Evolutionary conservation across 768 basidiomycete species (phyloP), one percentile per base, ranked within the genome.

Genomic region (Kondoa malvinella): DNA sequence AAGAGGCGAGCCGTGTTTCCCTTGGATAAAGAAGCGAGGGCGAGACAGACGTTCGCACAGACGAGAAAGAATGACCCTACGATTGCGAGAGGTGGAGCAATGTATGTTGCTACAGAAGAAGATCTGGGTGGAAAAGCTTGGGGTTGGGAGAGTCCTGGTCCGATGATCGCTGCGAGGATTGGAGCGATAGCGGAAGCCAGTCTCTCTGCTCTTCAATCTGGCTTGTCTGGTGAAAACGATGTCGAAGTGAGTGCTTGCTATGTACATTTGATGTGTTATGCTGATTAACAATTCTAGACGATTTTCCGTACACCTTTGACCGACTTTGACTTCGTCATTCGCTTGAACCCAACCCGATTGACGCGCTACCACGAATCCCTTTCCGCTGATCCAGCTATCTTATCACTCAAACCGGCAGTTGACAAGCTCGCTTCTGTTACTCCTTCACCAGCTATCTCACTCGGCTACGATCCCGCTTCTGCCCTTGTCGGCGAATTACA

Each of bases 321-420:
- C 1, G 87, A 92, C 73, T 99, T 95, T 74, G 87, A 95, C 72
- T 82, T 96, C 72, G 71, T 95, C 4, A 79, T 97, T 34, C 82
- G 87, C 68, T 81, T 97, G 26, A 81, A 91, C 57, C 80, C 85
- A 0, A 64, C 79, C 16, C 76, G 81, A 1, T 77, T 90, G 1
- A 84, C 89, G 1, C 83, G 89, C 26, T 88, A 90, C 75, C 78
- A 82, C 69, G 89, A 96, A 74, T 84, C 85, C 59, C 73, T 92
- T 17, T 71, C 79, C 2, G 81, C 82, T 0, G 81, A 87, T 70
- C 68, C 79, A 76, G 76, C 69, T 2, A 30, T 67, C 14, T 67
- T 67, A 1, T 21, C 60, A 2, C 32, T 27, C 3, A 27, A 29
- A 21, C 27, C 65, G 8, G 70, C 71, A 27, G 40, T 21, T 8